A percentile compares a stretch with the other conserved stretches of the same genome.
Evolutionary conservation across 2,329 filamentous ascomycete species (phyloP).

Genomic region (Pyrenochaeta sp.): DNA sequence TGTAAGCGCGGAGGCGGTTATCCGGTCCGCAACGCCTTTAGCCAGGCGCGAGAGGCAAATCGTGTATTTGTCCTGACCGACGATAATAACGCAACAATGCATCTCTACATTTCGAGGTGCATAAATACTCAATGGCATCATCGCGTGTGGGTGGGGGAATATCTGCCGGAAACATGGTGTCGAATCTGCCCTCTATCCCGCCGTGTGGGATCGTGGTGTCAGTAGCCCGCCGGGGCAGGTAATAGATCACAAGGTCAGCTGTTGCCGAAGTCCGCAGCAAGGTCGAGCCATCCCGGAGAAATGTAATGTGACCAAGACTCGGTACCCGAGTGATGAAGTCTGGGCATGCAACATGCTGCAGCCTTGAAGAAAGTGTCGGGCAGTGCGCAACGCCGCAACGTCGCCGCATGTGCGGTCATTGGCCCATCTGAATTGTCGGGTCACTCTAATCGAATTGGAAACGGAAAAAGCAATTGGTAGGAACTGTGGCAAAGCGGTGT

Average conservation of each 20-base stretch:
- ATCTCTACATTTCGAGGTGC: not conserved
- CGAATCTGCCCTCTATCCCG: not conserved
- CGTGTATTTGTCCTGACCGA: constrained; percentile 3
- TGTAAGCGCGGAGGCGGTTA: constrained; percentile 39
- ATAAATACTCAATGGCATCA: constrained; percentile 3
- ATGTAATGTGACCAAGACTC: constrained; percentile 1
- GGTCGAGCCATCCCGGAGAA: not conserved
- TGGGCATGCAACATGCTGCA: constrained; percentile 5
- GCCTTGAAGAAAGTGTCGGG: constrained; percentile 5
- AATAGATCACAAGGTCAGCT: not conserved
- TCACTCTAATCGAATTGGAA: not conserved
- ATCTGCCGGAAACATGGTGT: not conserved
- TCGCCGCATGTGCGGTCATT: not conserved
- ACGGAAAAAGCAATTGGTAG: constrained; percentile 1
- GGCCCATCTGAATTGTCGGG: not conserved
- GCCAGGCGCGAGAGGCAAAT: constrained; percentile 15
- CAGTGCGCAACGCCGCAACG: not conserved
- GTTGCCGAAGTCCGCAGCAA: constrained; percentile 7
- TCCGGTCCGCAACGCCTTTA: constrained; percentile 46
- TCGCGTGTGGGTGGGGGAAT: constrained; percentile 3
- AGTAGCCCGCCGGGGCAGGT: constrained; percentile 1
- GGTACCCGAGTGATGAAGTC: not conserved
- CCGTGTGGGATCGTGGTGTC: constrained; percentile 1
- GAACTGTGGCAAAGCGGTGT: not conserved
- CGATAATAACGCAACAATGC: constrained; percentile 1